Base-by-base conservation (phyloP, 2,329 filamentous ascomycete genomes). In the Endothia cerciana region DNA sequence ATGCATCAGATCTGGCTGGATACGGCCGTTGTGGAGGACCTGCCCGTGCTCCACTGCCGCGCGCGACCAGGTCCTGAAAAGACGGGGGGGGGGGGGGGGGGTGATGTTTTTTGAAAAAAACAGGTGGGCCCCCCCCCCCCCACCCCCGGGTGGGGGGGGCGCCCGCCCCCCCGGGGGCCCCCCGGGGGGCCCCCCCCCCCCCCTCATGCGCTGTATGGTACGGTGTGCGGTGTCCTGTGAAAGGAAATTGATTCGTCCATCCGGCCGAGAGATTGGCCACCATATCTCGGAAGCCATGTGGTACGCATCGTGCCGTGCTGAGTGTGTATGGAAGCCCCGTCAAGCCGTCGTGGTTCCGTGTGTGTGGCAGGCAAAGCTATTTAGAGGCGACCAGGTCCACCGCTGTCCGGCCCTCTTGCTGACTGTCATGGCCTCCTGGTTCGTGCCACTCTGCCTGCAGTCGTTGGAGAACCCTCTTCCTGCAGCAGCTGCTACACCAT, bases 401-500 rank as follows among this genome's bases (percentile, higher is more conserved):
- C 33, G 40, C 28, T 40, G 30, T 28, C 19, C 15, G 5, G 15
- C 22, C 45, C 30, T 38, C 30, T 36, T 51, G 59, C 59, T 61
- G 45, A 53, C 33, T 30, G 13, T 61, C 22, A 17, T 59, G 57
- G 30, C 57, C 40, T 43, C 11, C 13, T 6, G 36, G 8, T 28
- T n/a, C 55, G 47, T 62, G 22, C 60, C 30, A 30, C 60, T 15
- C 22, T 30, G 60, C 60, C 40, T 38, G 33, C 60, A 41, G 51
- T 3, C 36, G 22, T 38, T 36, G 47, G 47, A 53, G 47, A 51
- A 51, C 47, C 25, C 36, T 13, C 53, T 19, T 58, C 30, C 25
- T 19, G 49, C 47, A 36, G 49, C 30, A 22, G 22, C 40, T 57
- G 49, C 60, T 43, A 40, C 60, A 47, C 38, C n/a, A 38, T 45